Conservation (phyloP, 1,284 basidiomycete genomes). For the Leccinum subfulvum region DNA sequence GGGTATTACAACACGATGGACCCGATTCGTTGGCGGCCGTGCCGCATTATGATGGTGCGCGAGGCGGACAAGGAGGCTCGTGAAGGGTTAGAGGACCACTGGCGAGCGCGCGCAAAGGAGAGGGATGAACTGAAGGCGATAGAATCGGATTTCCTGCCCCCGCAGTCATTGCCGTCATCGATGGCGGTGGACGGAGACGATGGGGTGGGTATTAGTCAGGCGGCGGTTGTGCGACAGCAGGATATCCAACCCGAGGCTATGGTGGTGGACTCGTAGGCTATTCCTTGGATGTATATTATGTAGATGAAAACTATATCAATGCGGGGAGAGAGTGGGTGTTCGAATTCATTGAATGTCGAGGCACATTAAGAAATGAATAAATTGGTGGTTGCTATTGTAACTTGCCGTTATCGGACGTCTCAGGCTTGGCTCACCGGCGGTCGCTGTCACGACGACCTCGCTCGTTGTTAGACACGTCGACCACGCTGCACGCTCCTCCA, state of each 20-base stretch:
- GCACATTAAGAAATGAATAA: background rate
- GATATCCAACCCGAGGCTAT: constrained; percentile 29
- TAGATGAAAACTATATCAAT: background rate
- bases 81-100: constrained; percentile 38
- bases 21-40: constrained; percentile 51
- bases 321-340: background rate
- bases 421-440: background rate
- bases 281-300: background rate
- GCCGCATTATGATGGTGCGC: constrained; percentile 52
- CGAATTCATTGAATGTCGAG: background rate
- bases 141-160: constrained; percentile 27
- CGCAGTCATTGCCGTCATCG: constrained; percentile 10
- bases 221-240: background rate
- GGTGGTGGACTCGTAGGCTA: constrained; percentile 35
- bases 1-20: constrained; percentile 67
- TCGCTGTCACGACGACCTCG: constrained; percentile 10
- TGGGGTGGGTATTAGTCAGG: constrained; percentile 7
- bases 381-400: constrained; percentile 20
- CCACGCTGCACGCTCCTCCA: constrained; percentile 9
- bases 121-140: constrained; percentile 36
- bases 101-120: constrained; percentile 37
- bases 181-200: constrained; percentile 21
- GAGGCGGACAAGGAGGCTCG: constrained; percentile 54
- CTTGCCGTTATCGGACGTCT: constrained; percentile 25
- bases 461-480: constrained; percentile 19